Evolutionary conservation across 306 rosid genomes (phyloP).

Genomic region (Vigna angularis): DNA sequence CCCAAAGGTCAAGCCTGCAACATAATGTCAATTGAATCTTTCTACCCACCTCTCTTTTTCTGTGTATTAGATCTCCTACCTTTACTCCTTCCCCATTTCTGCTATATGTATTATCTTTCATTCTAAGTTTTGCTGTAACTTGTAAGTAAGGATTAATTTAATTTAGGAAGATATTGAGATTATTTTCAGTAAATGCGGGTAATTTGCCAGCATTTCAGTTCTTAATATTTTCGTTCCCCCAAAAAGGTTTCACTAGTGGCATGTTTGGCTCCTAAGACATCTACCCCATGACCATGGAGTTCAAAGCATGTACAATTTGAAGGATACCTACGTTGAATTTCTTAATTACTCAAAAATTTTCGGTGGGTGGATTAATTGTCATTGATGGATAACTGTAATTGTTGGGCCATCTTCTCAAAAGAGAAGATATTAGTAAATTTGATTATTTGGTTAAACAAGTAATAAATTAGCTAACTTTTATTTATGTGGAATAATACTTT

Average conservation of each 20-base stretch:
- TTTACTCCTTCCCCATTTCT: constrained; percentile 2
- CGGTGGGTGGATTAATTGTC: neutral
- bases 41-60: neutral
- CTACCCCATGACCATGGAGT: too few species aligned
- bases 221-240: too few species aligned
- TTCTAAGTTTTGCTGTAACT: constrained; percentile 25
- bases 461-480: neutral
- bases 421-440: neutral
- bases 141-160: constrained; percentile 24
- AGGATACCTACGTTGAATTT: neutral
- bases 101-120: neutral
- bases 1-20: constrained; percentile 45
- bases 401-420: neutral
- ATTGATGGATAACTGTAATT: too few species aligned
- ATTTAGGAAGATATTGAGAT: constrained; percentile 3
- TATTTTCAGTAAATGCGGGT: neutral
- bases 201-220: constrained; percentile 2
- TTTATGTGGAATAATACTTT: neutral
- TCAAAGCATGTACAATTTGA: neutral
- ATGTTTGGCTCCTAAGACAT: too few species aligned
- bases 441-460: neutral
- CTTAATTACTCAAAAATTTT: neutral
- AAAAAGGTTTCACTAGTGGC: neutral
- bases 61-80: constrained; percentile 3
- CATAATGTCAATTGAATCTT: constrained; percentile 28